Evolutionary conservation across 129 eudicot genomes (phyloP).

Genomic region (Pittosporum tobira): DNA sequence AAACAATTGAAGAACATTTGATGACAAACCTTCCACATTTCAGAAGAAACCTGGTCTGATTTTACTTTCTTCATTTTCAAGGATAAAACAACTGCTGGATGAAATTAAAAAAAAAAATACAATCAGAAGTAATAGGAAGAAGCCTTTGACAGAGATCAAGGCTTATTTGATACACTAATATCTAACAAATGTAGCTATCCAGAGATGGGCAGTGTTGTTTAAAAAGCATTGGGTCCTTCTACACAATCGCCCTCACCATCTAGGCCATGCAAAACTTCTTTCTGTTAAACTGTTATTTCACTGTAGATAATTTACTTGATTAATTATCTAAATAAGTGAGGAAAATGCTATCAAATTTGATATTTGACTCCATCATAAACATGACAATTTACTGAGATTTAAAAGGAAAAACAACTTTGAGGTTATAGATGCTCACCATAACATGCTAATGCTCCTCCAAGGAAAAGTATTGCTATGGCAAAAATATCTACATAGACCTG

Average conservation of each 20-base stretch:
- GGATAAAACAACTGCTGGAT: conserved; percentile 62
- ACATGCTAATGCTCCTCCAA: conserved; percentile 81
- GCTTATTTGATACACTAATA: not conserved
- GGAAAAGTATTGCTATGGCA: conserved; percentile 48
- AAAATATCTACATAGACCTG: conserved; percentile 86
- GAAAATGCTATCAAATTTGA: not conserved
- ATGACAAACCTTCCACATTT: conserved; percentile 76
- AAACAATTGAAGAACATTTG: not conserved
- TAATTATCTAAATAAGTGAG: not conserved
- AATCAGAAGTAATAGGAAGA: not conserved
- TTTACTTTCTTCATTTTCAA: conserved; percentile 88
- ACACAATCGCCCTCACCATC: too few species aligned
- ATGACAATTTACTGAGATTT: not conserved
- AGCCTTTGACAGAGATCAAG: not conserved
- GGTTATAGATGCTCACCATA: conserved; percentile 58
- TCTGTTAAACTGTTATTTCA: too few species aligned
- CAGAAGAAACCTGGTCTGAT: conserved; percentile 78
- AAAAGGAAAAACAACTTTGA: not conserved
- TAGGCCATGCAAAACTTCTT: too few species aligned
- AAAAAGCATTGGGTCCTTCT: too few species aligned
- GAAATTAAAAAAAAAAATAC: conserved; percentile 1
- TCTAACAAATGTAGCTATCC: not conserved
- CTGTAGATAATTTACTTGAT: too few species aligned
- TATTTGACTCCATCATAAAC: not conserved
- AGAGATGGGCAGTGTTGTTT: too few species aligned